These are phyloP conservation scores for Aegilops bicornis DNA, from an alignment of 176 grass and related monocot genomes.

Conservation along the genomic window DNA sequence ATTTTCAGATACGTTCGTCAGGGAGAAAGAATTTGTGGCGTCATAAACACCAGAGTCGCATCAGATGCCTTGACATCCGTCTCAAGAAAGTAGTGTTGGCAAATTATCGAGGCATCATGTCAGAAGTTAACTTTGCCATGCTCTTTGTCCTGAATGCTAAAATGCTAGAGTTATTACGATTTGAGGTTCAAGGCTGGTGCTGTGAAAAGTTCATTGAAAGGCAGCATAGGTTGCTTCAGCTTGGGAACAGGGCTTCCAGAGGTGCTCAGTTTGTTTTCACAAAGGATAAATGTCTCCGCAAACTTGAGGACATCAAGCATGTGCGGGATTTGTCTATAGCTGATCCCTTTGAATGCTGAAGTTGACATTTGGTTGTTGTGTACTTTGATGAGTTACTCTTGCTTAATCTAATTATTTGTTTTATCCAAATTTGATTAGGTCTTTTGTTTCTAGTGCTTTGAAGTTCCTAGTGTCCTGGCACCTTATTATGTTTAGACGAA, in stretches of 20 bases:
- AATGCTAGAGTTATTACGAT: not conserved
- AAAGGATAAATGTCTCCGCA: not conserved
- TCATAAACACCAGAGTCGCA: constrained; percentile 10
- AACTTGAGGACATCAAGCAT: not conserved
- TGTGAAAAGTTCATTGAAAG: not conserved
- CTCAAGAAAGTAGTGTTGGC: not conserved
- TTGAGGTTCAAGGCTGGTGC: not conserved
- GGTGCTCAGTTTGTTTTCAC: not conserved
- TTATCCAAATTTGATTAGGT: not conserved
- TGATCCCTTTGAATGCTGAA: not conserved
- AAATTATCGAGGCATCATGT: not conserved
- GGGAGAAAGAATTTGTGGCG: not conserved
- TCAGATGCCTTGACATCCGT: constrained; percentile 13
- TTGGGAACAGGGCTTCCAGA: not conserved
- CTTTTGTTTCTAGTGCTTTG: not conserved
- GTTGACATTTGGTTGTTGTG: not conserved
- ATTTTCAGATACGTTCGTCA: not conserved
- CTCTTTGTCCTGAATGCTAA: constrained; percentile 5
- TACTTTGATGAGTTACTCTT: not conserved
- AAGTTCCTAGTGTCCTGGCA: not conserved
- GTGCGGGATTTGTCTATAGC: not conserved
- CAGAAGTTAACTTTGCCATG: not conserved
- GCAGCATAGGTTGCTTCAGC: not conserved
- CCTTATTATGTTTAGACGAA: not conserved
- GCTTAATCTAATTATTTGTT: not conserved